Percentiles rank a stretch among this genome's conserved stretches.
These are phyloP conservation scores for Lentinula raphanica DNA, from an alignment of 768 basidiomycete genomes.

Conservation along the genomic window DNA sequence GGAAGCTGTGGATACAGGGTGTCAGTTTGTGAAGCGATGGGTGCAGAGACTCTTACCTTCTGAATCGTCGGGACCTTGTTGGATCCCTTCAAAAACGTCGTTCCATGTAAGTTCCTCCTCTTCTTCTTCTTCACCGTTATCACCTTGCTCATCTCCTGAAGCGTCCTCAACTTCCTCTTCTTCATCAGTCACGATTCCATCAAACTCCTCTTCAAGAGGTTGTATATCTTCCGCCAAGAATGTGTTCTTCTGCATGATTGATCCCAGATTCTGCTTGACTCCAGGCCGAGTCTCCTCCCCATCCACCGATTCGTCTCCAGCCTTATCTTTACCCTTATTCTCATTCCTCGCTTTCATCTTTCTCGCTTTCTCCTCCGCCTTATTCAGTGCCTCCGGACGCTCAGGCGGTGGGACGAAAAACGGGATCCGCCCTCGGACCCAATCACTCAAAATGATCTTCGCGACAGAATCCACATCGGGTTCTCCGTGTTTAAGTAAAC, in stretches of 20 bases:
- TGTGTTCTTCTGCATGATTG: constrained; percentile 84
- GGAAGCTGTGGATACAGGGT: neutral
- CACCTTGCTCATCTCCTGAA: constrained; percentile 35
- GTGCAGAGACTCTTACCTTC: neutral
- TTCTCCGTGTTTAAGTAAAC: constrained; percentile 90
- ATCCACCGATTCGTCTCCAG: constrained; percentile 27
- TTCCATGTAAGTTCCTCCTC: constrained; percentile 73
- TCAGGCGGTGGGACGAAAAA: constrained; percentile 94
- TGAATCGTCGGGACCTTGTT: constrained; percentile 19
- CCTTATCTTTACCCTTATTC: constrained; percentile 53
- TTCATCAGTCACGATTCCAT: constrained; percentile 32
- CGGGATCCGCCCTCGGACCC: constrained; percentile 96
- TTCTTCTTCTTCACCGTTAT: constrained; percentile 24
- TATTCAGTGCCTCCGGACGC: constrained; percentile 64
- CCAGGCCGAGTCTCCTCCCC: constrained; percentile 35
- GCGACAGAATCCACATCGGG: constrained; percentile 89
- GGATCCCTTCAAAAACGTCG: constrained; percentile 73
- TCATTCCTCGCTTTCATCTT: constrained; percentile 35
- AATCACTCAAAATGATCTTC: constrained; percentile 92
- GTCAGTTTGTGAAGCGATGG: neutral
- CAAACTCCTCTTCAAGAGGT: constrained; percentile 43
- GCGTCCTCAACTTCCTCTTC: constrained; percentile 34
- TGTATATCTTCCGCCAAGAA: constrained; percentile 83
- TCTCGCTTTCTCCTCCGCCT: constrained; percentile 51
- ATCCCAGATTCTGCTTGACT: constrained; percentile 83